Evolutionary conservation across 1,284 basidiomycete species (phyloP), one percentile per base, ranked within the genome.

Genomic region (Ustilago loliicola): DNA sequence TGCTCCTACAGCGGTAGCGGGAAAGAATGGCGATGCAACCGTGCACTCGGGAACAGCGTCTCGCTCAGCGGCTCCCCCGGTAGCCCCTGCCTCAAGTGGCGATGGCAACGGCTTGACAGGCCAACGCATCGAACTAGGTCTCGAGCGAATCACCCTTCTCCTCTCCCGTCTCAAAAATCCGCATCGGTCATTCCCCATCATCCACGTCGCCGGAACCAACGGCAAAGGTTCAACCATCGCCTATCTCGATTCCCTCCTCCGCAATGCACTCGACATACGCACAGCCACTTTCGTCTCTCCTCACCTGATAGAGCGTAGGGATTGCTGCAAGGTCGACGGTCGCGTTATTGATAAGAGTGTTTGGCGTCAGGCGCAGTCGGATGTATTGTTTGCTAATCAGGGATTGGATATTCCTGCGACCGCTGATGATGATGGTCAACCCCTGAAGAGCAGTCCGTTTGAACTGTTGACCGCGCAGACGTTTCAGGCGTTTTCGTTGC

Each of bases 181-280:
- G 0, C 88, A 89, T 0, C 91, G 93, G 81, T 90, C 88, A 0
- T 90, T 94, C 1, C 96, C 95, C 0, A 94, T 96, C 1, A 90
- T 95, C 42, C 97, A 99, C 84, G 90, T 99, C 59, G 92, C 95
- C 4, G 96, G 97, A 0, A 99, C 97, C 0, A 99, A 99, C 87
- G 96, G 96, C 32, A 99, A 99, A 87, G 97, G 97, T 30, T 95
- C 93, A 69, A 94, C 96, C 11, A 92, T 94, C 9, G 92, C 93
- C 1, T 89, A 96, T 59, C 88, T 98, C 15, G 91, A 94, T 4
- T 93, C 93, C 21, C 92, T 95, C 74, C 87, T 98, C 17, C 89
- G 91, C 0, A 68, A 78, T 45, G 75, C 77, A 1, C 69, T 82
- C 42, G 88, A 88, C 0, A 80, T 93, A 57, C 88, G 89, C 17